phyloP scores from a whole-genome alignment of 2,329 filamentous ascomycete genomes.

The Clathrospora elynae region DNA sequence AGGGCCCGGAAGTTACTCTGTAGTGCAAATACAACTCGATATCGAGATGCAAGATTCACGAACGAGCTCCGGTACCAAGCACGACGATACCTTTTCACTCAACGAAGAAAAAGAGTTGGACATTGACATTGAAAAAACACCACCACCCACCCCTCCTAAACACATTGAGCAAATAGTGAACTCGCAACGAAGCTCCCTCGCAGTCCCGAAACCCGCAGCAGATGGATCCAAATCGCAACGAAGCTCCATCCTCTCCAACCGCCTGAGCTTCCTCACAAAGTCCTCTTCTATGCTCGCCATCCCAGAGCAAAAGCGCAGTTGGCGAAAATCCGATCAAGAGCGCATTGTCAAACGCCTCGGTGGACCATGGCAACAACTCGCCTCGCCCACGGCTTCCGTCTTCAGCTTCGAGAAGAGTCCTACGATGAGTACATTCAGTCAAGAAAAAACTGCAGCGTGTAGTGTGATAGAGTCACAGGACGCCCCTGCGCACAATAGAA shows the following conservation, averaged over 20 bases:
- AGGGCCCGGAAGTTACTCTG: conserved; percentile 46
- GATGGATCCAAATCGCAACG: conserved; percentile 6
- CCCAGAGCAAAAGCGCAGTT: conserved; percentile 20
- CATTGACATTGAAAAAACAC: conserved; percentile 4
- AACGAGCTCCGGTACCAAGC: conserved; percentile 9
- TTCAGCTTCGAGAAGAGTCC: conserved; percentile 7
- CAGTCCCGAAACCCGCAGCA: conserved; percentile 1
- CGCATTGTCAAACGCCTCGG: conserved; percentile 28
- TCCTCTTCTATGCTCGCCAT: conserved; percentile 7
- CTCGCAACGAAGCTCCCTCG: conserved; percentile 5
- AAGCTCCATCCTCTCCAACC: conserved; percentile 12
- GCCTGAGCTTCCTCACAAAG: conserved; percentile 12
- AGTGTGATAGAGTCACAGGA: not conserved
- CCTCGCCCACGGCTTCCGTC: conserved; percentile 10
- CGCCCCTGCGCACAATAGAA: conserved; percentile 10
- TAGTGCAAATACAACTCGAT: conserved; percentile 12
- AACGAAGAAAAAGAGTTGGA: conserved; percentile 8
- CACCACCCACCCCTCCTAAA: conserved; percentile 1
- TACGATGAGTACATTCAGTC: conserved; percentile 11
- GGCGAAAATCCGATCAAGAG: conserved; percentile 28
- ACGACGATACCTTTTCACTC: conserved; percentile 2
- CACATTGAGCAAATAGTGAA: conserved; percentile 11
- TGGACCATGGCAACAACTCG: conserved; percentile 24
- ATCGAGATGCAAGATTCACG: conserved; percentile 27
- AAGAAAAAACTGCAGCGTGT: not conserved